Evolutionary conservation across 2,329 filamentous ascomycete species (phyloP).

Genomic region (Colletotrichum agaves): DNA sequence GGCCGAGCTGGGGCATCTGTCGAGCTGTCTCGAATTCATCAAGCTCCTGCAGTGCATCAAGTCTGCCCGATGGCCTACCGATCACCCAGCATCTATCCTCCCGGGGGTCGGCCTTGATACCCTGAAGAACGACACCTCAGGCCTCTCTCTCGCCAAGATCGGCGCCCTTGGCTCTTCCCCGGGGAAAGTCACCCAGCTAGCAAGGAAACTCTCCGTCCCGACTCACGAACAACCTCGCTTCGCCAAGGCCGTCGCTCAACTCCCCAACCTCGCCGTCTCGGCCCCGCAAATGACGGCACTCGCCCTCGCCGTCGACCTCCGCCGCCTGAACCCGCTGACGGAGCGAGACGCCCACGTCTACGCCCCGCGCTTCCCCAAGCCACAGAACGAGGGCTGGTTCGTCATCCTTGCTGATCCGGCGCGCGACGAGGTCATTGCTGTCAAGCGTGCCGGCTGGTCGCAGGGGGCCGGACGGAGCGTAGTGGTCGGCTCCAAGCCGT

Average conservation of each 20-base stretch:
- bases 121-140: constrained; percentile 51
- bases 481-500: constrained; percentile 57
- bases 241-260: constrained; percentile 67
- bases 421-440: constrained; percentile 81
- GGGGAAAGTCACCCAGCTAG: constrained; percentile 54
- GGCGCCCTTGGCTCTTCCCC: constrained; percentile 45
- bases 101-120: constrained; percentile 70
- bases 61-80: constrained; percentile 88
- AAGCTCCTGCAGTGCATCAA: constrained; percentile 91
- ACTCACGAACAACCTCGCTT: constrained; percentile 57
- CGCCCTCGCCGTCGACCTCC: constrained; percentile 71
- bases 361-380: constrained; percentile 90
- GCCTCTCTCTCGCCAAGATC: constrained; percentile 55
- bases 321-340: constrained; percentile 72
- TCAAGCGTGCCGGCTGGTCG: constrained; percentile 87
- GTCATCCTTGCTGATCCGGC: constrained; percentile 76
- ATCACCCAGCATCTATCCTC: constrained; percentile 81
- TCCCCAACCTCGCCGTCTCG: constrained; percentile 76
- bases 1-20: constrained; percentile 85
- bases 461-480: constrained; percentile 42
- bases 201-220: constrained; percentile 63
- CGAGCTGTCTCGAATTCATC: constrained; percentile 84
- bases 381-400: constrained; percentile 95
- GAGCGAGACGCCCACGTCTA: constrained; percentile 80
- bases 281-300: constrained; percentile 70